Base-by-base conservation (phyloP, 2,329 filamentous ascomycete species). In the Xylariales sp. region DNA sequence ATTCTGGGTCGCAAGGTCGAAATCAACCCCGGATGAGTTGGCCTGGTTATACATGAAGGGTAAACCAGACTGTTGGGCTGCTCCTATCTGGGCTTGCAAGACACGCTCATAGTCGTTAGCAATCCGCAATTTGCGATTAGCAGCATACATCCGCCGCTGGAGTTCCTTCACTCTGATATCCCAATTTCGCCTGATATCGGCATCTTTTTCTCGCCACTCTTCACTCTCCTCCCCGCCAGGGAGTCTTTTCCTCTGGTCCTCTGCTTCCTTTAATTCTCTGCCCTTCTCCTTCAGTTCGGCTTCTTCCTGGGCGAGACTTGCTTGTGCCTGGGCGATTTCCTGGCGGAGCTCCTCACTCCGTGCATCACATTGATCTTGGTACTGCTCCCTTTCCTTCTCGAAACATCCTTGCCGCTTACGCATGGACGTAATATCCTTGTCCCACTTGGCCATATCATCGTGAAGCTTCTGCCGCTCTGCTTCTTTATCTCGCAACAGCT, bases 271-370 rank as follows among this genome's bases (percentile, higher is more conserved):
- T 71, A 95, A 87, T 71, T 91, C 87, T 30, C 83, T 83, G n/a
- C 89, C 87, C 73, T 91, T 92, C 67, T 92, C 86, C 71, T 89
- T 90, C 34, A 96, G 85, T 69, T 93, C 90, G 8, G 91, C 86
- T 77, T 96, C 93, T 58, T 95, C 82, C 41, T 84, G 83, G 5
- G 85, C 81, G 66, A 87, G 87, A 64, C 90, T 89, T 46, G 91
- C 86, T 73, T 93, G 90, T 28, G 92, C 81, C 36, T 86, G 82
- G 43, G 82, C 80, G 55, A 91, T 90, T 62, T 89, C 82, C 45
- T 83, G 80, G 50, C 85, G 84, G 46, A 90, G 81, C 49, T 84
- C 82, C 43, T 81, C 80, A n/a, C 84, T 79, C 67, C 87, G 85
- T 18, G 80, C 75, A 64, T 88, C 85, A 52, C 85, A 83, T 18